These are phyloP conservation scores for Moricandia arvensis DNA, from an alignment of 345 rosid species.

Conservation along the genomic window DNA sequence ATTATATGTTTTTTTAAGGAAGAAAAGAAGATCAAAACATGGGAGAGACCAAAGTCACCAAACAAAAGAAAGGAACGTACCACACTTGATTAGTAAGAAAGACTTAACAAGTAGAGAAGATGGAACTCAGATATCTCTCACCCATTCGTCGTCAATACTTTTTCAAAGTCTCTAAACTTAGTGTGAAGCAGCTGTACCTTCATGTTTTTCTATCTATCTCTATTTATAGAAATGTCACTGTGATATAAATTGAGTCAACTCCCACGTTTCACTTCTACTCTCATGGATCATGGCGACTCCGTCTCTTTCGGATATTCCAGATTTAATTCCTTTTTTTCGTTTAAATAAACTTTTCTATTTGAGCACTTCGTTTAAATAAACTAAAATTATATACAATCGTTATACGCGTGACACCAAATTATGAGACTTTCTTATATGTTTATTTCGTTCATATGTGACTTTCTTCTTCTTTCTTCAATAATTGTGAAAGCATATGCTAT, in stretches of 20 bases:
- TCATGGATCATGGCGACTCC: slow-evolving; percentile 11
- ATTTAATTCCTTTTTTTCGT: background rate
- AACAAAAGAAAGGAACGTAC: no score
- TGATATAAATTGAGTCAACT: slow-evolving; percentile 17
- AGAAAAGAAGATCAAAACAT: background rate
- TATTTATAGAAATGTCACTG: slow-evolving; percentile 11
- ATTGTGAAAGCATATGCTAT: background rate
- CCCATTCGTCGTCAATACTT: background rate
- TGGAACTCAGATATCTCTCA: background rate
- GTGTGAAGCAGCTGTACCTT: background rate
- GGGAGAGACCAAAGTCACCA: no score
- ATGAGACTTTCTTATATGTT: background rate
- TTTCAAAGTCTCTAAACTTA: background rate
- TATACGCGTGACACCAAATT: background rate
- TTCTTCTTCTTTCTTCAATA: background rate
- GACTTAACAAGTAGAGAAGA: slow-evolving; percentile 9
- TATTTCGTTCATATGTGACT: background rate
- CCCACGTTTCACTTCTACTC: slow-evolving; percentile 25
- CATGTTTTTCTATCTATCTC: background rate
- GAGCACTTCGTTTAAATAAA: background rate
- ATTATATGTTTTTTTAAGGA: background rate
- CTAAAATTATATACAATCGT: background rate
- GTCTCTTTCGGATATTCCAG: slow-evolving; percentile 6
- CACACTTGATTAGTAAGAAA: background rate
- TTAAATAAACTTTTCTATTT: background rate